These are phyloP conservation scores for Exobasidium cylindrosporum DNA, from an alignment of 1,284 basidiomycete genomes.

Conservation along the genomic window DNA sequence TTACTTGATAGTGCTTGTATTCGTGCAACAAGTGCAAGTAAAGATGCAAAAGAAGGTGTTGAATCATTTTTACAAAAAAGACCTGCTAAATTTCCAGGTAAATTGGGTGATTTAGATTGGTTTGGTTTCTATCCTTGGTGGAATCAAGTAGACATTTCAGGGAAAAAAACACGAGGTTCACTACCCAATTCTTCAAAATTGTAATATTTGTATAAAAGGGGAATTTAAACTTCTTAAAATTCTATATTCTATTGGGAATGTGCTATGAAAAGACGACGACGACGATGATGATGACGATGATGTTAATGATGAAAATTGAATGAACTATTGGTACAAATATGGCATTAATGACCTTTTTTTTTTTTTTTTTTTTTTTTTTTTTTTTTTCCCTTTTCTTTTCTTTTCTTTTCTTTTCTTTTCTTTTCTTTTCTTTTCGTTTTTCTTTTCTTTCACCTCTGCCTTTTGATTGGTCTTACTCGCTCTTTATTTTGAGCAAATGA, in stretches of 20 bases:
- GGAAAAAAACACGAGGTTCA: slow-evolving; percentile 1
- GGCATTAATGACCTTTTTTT: no score
- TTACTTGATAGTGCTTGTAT: slow-evolving; percentile 35
- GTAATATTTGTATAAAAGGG: neutral
- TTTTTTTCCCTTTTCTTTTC: no score
- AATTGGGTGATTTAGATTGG: slow-evolving; percentile 27
- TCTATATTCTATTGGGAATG: no score
- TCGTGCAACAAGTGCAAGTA: slow-evolving; percentile 22
- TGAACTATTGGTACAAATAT: no score
- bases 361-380: no score
- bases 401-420: no score
- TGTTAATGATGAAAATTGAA: no score
- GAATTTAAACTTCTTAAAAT: neutral
- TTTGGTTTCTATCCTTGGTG: slow-evolving; percentile 45
- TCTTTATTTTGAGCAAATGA: slow-evolving; percentile 12
- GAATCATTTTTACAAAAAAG: slow-evolving; percentile 39
- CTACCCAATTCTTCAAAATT: no score
- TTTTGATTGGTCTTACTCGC: slow-evolving; percentile 5
- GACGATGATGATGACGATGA: no score
- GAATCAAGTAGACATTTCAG: slow-evolving; percentile 29
- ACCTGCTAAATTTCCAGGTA: slow-evolving; percentile 27
- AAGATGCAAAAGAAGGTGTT: slow-evolving; percentile 36
- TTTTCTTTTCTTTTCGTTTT: no score
- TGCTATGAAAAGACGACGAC: no score
- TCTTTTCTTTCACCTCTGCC: slow-evolving; percentile 4